phyloP scores from a whole-genome alignment of 768 basidiomycete species.

The Termitomyces sp. region DNA sequence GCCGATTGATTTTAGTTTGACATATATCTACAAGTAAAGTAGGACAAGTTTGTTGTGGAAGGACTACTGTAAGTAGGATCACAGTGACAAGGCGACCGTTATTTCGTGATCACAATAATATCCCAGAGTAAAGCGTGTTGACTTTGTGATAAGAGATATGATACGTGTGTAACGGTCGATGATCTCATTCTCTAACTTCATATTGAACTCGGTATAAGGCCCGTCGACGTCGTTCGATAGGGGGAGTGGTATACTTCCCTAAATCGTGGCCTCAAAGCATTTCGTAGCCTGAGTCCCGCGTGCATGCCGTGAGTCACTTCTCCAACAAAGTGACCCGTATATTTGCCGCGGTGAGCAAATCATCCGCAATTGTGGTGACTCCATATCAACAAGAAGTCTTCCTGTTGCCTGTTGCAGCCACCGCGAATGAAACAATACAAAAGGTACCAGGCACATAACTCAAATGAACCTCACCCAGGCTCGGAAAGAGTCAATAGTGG shows the following conservation, averaged over 20 bases:
- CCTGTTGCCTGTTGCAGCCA: background rate
- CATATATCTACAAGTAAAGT: background rate
- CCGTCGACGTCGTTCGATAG: background rate
- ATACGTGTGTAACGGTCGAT: background rate
- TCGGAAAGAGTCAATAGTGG: background rate
- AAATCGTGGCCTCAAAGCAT: background rate
- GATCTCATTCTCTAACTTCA: background rate
- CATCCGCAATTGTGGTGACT: background rate
- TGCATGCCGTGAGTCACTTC: too few relatives aligned
- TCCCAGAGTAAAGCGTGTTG: background rate
- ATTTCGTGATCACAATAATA: background rate
- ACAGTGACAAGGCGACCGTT: background rate
- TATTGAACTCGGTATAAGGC: background rate
- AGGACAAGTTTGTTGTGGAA: background rate
- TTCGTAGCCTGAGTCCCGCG: background rate
- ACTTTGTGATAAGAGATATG: background rate
- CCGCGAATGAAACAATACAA: background rate
- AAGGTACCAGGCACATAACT: slow-evolving; percentile 1
- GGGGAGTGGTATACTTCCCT: background rate
- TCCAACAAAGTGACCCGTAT: background rate
- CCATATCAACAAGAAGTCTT: background rate
- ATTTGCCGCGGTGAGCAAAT: background rate
- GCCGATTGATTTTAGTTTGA: background rate
- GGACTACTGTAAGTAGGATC: background rate
- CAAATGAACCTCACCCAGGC: background rate